Evolutionary conservation across 176 grass and related monocot genomes (phyloP).

Genomic region (Microstegium vimineum): DNA sequence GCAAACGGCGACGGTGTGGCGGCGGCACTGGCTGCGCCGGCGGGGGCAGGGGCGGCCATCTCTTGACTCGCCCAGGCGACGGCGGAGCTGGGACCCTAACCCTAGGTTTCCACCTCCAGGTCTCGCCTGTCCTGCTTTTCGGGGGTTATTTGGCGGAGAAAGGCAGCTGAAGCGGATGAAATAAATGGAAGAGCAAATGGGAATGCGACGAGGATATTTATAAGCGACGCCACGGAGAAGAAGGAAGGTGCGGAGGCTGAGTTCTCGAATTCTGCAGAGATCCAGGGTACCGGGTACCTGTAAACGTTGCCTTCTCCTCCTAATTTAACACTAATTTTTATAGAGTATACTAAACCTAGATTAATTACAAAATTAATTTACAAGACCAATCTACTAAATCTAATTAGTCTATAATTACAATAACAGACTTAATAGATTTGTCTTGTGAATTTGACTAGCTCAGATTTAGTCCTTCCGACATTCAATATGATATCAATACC

Average conservation of each 20-base stretch:
- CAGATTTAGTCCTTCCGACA: too few relatives aligned
- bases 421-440: too few relatives aligned
- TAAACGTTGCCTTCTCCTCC: too few relatives aligned
- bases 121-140: neutral
- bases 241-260: neutral
- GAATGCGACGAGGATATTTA: constrained; percentile 24
- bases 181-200: constrained; percentile 19
- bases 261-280: neutral
- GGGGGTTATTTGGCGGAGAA: constrained; percentile 24
- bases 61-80: constrained; percentile 13
- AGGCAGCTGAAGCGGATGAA: constrained; percentile 14
- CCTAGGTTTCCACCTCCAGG: constrained; percentile 12
- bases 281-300: neutral
- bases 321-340: too few relatives aligned
- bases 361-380: too few relatives aligned
- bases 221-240: constrained; percentile 26
- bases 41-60: constrained; percentile 31
- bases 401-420: too few relatives aligned
- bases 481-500: too few relatives aligned
- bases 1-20: constrained; percentile 21
- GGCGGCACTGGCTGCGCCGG: neutral
- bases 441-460: too few relatives aligned
- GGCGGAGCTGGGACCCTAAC: neutral
- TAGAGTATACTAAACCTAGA: too few relatives aligned
- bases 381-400: too few relatives aligned